Percentiles rank a stretch among this genome's conserved stretches.
phyloP scores from a whole-genome alignment of 179 eudicot species.

The Vitellaria paradoxa region DNA sequence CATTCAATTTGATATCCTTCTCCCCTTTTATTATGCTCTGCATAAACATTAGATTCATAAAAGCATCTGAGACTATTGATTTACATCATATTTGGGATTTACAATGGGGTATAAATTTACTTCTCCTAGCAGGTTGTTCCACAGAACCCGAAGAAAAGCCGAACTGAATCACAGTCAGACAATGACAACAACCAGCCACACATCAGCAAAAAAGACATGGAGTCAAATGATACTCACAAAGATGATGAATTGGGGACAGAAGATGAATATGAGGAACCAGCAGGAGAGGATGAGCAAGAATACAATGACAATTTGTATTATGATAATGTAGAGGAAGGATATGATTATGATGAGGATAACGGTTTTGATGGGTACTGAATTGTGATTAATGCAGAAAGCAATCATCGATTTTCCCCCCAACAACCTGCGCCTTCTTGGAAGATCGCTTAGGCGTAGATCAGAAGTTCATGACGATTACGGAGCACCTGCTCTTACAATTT shows the following conservation, averaged over 20 bases:
- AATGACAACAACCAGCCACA: conserved; percentile 12
- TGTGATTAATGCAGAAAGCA: too few species aligned
- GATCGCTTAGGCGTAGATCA: too few species aligned
- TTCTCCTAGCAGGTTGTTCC: conserved; percentile 22
- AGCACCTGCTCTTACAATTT: too few species aligned
- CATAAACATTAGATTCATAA: too few species aligned
- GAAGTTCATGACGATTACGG: too few species aligned
- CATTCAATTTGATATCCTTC: neutral
- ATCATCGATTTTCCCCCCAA: too few species aligned
- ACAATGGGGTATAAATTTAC: neutral
- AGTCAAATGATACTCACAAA: conserved; percentile 7
- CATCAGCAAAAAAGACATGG: neutral
- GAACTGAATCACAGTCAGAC: conserved; percentile 18
- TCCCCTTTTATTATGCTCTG: neutral
- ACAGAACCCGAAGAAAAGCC: conserved; percentile 30
- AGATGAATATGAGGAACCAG: conserved; percentile 24
- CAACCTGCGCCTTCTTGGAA: too few species aligned
- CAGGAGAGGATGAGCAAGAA: conserved; percentile 15
- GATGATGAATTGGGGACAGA: conserved; percentile 16
- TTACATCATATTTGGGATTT: neutral
- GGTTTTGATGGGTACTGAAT: neutral
- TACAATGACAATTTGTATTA: conserved; percentile 26
- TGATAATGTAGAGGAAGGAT: conserved; percentile 27
- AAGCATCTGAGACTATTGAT: neutral
- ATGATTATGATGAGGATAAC: conserved; percentile 25